phyloP scores from a whole-genome alignment of 2,329 filamentous ascomycete species.

The Didymella keratinophila region DNA sequence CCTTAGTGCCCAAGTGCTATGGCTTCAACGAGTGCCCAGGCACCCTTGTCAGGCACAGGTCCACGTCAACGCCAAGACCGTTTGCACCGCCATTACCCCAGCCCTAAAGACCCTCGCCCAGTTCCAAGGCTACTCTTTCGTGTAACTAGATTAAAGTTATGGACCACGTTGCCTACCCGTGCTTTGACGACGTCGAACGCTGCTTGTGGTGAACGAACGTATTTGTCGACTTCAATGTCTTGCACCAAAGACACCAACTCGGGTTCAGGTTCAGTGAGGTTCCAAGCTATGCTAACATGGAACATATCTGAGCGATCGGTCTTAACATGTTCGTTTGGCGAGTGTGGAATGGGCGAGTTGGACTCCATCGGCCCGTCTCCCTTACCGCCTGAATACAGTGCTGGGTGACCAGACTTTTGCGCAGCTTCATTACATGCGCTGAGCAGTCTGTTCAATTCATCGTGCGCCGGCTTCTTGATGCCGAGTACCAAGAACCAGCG shows the following conservation, averaged over 20 bases:
- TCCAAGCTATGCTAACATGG: conserved; percentile 92
- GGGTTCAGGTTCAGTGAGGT: conserved; percentile 40
- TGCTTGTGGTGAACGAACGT: conserved; percentile 33
- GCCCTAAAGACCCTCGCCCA: conserved; percentile 2
- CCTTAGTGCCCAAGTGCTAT: neutral
- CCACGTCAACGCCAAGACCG: conserved; percentile 19
- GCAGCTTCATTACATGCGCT: conserved; percentile 71
- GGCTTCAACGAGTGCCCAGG: conserved; percentile 3
- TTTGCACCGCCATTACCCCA: conserved; percentile 15
- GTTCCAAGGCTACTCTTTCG: conserved; percentile 6
- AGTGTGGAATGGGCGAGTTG: conserved; percentile 20
- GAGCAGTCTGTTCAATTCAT: conserved; percentile 64
- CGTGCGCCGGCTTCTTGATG: conserved; percentile 53
- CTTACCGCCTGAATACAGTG: conserved; percentile 66
- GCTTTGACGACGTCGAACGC: conserved; percentile 56
- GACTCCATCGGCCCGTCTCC: conserved; percentile 43
- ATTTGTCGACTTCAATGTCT: conserved; percentile 31
- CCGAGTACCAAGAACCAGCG: conserved; percentile 86
- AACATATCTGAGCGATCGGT: conserved; percentile 67
- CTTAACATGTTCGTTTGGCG: conserved; percentile 9
- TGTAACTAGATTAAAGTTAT: conserved; percentile 40
- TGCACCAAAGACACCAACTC: conserved; percentile 37
- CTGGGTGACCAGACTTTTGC: conserved; percentile 68
- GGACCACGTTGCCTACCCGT: conserved; percentile 55
- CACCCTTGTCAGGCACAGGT: conserved; percentile 16